Evolutionary conservation across 108 stramenopile genomes (phyloP).

Genomic region (Conticribra guillardii): DNA sequence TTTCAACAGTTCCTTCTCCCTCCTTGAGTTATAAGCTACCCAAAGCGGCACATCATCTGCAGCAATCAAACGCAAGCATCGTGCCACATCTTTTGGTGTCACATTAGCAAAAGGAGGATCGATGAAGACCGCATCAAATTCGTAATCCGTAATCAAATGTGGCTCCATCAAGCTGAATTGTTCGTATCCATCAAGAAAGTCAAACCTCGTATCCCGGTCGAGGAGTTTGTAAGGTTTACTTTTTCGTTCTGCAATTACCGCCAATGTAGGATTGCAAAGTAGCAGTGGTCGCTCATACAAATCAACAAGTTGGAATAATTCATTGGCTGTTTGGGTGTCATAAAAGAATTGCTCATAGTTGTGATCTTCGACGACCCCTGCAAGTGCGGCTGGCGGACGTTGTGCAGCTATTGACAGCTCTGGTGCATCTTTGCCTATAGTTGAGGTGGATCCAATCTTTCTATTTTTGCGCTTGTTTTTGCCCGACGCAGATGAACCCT

Average conservation of each 20-base stretch:
- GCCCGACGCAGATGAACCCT: neutral
- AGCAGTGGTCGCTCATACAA: constrained; percentile 27
- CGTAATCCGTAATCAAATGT: constrained; percentile 29
- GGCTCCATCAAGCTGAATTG: constrained; percentile 33
- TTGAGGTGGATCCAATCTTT: neutral
- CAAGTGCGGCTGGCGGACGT: constrained; percentile 12
- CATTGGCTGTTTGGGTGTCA: constrained; percentile 11
- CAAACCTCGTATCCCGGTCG: constrained; percentile 39
- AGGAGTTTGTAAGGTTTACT: constrained; percentile 26
- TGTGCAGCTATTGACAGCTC: constrained; percentile 5
- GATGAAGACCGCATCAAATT: constrained; percentile 46
- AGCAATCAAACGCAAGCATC: constrained; percentile 27
- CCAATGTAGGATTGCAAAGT: constrained; percentile 37
- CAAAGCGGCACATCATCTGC: constrained; percentile 21
- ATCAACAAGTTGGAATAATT: constrained; percentile 30
- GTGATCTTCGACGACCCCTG: constrained; percentile 40
- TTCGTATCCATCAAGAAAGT: constrained; percentile 29
- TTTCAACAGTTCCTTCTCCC: constrained; percentile 30
- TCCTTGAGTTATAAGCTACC: constrained; percentile 36
- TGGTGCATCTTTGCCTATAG: neutral
- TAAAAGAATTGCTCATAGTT: constrained; percentile 47
- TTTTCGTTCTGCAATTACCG: constrained; percentile 38
- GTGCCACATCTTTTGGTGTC: constrained; percentile 35
- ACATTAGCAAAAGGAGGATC: constrained; percentile 49
- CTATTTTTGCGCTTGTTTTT: neutral